Evolutionary conservation across 805 yeast species (phyloP).

Genomic region (Cephaloascus albidus): DNA sequence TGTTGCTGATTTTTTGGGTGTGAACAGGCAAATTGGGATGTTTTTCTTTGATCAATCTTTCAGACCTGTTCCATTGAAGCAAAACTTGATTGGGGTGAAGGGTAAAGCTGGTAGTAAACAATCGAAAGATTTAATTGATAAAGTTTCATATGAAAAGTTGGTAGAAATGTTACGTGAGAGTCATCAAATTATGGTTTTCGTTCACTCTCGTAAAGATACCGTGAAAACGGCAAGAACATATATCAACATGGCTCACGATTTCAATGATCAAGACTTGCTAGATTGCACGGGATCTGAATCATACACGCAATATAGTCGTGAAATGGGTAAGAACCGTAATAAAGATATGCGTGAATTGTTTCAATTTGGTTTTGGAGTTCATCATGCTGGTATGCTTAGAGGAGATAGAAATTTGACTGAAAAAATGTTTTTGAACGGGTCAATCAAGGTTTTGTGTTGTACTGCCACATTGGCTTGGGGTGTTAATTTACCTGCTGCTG

Average conservation of each 20-base stretch:
- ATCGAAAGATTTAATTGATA: slow-evolving; percentile 60
- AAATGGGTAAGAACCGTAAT: slow-evolving; percentile 62
- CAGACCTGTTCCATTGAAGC: slow-evolving; percentile 89
- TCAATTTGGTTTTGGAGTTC: slow-evolving; percentile 79
- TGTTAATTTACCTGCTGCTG: slow-evolving; percentile 96
- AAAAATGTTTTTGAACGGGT: slow-evolving; percentile 76
- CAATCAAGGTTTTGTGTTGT: slow-evolving; percentile 83
- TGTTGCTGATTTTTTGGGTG: slow-evolving; percentile 92
- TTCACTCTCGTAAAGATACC: slow-evolving; percentile 92
- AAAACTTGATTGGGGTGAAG: slow-evolving; percentile 75
- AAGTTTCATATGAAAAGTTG: slow-evolving; percentile 67
- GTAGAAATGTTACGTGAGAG: slow-evolving; percentile 58
- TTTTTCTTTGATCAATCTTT: slow-evolving; percentile 90
- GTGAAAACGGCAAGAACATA: slow-evolving; percentile 70
- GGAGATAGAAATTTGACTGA: slow-evolving; percentile 86
- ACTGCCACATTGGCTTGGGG: slow-evolving; percentile 99
- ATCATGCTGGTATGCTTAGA: slow-evolving; percentile 95
- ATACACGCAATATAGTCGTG: slow-evolving; percentile 43
- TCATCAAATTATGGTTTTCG: slow-evolving; percentile 93
- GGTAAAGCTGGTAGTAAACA: slow-evolving; percentile 77
- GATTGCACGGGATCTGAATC: slow-evolving; percentile 40
- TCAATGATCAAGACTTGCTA: slow-evolving; percentile 47
- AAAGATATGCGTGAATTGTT: slow-evolving; percentile 78
- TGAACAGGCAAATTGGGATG: slow-evolving; percentile 84
- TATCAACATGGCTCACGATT: slow-evolving; percentile 55